A percentile compares a stretch with the other conserved stretches of the same genome.
Evolutionary conservation across 768 basidiomycete genomes (phyloP).

Genomic region (Tricholoma furcatifolium): DNA sequence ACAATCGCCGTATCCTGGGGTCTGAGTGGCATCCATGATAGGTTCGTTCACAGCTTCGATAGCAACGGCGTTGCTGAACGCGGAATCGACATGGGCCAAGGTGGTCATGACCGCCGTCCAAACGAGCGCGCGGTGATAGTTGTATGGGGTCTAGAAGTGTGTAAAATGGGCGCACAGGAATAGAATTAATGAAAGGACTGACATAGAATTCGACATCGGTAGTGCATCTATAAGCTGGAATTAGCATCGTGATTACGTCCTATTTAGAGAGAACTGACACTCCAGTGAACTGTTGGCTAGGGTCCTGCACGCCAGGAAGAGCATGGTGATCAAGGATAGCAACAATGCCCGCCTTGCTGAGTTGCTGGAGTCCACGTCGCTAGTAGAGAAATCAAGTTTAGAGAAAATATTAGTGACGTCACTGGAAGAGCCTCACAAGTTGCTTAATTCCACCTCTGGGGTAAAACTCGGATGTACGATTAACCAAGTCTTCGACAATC

Average conservation of each 20-base stretch:
- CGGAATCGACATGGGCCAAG: conserved; percentile 66
- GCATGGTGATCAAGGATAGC: conserved; percentile 71
- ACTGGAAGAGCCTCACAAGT: conserved; percentile 43
- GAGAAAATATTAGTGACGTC: not conserved
- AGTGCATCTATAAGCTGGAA: conserved; percentile 51
- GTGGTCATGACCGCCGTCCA: conserved; percentile 82
- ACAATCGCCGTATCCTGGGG: conserved; percentile 74
- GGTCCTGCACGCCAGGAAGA: conserved; percentile 64
- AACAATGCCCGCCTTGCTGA: conserved; percentile 60
- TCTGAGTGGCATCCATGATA: conserved; percentile 65
- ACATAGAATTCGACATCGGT: conserved; percentile 73
- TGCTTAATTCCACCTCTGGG: conserved; percentile 68
- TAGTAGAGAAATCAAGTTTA: conserved; percentile 22
- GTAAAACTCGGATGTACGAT: conserved; percentile 59
- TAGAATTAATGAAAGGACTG: conserved; percentile 2
- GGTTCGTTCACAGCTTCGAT: conserved; percentile 82
- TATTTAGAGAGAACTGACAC: conserved; percentile 35
- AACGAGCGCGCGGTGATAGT: conserved; percentile 76
- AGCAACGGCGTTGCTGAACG: conserved; percentile 62
- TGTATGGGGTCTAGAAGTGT: conserved; percentile 52
- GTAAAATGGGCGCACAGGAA: not conserved
- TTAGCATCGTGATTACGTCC: not conserved
- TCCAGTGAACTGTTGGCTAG: conserved; percentile 68
- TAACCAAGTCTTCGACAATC: conserved; percentile 73
- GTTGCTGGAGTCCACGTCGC: conserved; percentile 61